These are phyloP conservation scores for Beauveria medogensis DNA, from an alignment of 2,329 filamentous ascomycete genomes.

Conservation along the genomic window DNA sequence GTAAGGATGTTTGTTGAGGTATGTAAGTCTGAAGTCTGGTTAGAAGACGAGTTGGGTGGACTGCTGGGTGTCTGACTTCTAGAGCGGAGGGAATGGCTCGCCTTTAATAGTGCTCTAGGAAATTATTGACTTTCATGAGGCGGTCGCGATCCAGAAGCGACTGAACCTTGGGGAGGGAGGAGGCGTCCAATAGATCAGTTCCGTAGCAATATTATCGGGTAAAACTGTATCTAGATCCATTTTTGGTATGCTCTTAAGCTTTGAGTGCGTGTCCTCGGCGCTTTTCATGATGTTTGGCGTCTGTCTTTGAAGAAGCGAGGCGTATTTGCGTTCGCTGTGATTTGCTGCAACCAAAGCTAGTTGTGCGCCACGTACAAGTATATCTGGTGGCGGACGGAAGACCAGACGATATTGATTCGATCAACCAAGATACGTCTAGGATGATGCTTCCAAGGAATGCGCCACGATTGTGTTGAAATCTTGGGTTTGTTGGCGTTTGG, in stretches of 20 bases:
- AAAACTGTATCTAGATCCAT: neutral
- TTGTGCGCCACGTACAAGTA: neutral
- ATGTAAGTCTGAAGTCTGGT: neutral
- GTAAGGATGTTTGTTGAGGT: neutral
- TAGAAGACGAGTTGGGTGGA: neutral
- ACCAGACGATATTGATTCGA: no score
- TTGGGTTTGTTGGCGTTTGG: neutral
- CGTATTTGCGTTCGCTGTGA: neutral
- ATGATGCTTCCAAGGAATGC: no score
- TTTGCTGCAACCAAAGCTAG: neutral
- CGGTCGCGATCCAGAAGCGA: slow-evolving; percentile 3
- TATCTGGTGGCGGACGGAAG: no score
- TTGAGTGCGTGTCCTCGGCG: neutral
- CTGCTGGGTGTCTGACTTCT: neutral
- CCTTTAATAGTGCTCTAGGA: neutral
- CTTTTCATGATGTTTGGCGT: neutral
- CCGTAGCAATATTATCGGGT: neutral
- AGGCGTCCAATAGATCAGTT: neutral
- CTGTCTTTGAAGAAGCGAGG: neutral
- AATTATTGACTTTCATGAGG: neutral
- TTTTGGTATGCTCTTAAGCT: neutral
- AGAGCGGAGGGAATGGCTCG: neutral
- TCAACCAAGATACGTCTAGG: no score
- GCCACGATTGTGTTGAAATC: neutral
- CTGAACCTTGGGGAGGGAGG: neutral